Percentiles rank a stretch among this genome's conserved stretches.
Conservation (phyloP, 805 yeast genomes). For the Kurtzmaniella fragi region DNA sequence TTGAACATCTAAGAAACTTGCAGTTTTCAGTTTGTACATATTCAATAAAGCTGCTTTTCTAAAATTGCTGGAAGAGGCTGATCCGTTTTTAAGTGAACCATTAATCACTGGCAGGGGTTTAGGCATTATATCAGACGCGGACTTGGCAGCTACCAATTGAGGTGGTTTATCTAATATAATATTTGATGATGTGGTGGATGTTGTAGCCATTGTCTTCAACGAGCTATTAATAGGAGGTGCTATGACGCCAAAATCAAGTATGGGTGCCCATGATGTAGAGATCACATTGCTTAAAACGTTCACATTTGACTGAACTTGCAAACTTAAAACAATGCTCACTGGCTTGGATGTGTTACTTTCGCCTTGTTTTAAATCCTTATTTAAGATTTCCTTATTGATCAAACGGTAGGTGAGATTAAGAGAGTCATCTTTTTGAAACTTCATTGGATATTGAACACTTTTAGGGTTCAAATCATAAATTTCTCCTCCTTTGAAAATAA, state of each 20-base stretch:
- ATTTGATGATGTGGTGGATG: too few species aligned
- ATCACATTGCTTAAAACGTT: conserved; percentile 22
- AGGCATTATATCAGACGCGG: conserved; percentile 6
- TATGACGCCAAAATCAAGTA: conserved; percentile 29
- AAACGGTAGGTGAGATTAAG: conserved; percentile 32
- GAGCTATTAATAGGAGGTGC: conserved; percentile 37
- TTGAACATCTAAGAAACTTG: neutral
- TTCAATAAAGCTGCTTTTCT: conserved; percentile 2
- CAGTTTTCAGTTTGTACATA: neutral
- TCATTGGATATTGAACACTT: conserved; percentile 20
- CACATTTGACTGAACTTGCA: conserved; percentile 18
- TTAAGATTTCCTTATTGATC: conserved; percentile 23
- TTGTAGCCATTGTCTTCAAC: conserved; percentile 19
- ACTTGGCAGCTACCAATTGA: conserved; percentile 1
- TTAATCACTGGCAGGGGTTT: conserved; percentile 20
- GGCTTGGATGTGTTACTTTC: conserved; percentile 17
- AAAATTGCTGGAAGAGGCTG: conserved; percentile 5
- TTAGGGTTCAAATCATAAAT: conserved; percentile 16
- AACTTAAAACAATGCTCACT: conserved; percentile 18
- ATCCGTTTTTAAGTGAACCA: conserved; percentile 14
- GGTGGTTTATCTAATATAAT: conserved; percentile 1
- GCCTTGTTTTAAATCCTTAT: conserved; percentile 12
- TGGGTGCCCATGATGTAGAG: conserved; percentile 36
- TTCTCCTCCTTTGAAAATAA: conserved; percentile 24
- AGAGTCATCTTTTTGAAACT: conserved; percentile 23